These are phyloP conservation scores for Russula dissimulans DNA, from an alignment of 768 basidiomycete species.

Conservation along the genomic window DNA sequence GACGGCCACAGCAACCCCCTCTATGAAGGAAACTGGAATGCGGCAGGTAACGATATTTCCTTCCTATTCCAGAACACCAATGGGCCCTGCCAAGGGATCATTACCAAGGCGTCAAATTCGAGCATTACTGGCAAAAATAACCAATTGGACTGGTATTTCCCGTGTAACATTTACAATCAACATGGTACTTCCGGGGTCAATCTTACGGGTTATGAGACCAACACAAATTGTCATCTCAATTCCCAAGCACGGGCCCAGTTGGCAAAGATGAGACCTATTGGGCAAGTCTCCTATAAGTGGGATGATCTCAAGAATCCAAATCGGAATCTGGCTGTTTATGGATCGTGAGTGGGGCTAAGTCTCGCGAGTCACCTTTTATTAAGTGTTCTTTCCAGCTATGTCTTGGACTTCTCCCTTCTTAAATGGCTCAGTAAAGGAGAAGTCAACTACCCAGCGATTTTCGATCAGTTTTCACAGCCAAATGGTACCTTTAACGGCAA, in stretches of 20 bases:
- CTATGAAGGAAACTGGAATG: conserved; percentile 61
- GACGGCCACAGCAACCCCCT: conserved; percentile 80
- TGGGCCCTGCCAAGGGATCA: conserved; percentile 67
- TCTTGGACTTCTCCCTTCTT: conserved; percentile 84
- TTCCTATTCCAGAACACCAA: conserved; percentile 95
- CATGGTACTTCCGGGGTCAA: conserved; percentile 53
- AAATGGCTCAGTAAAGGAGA: conserved; percentile 75
- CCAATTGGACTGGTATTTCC: conserved; percentile 89
- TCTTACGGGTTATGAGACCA: conserved; percentile 52
- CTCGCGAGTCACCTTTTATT: conserved; percentile 5
- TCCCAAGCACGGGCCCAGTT: conserved; percentile 45
- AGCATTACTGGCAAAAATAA: conserved; percentile 57
- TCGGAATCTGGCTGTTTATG: conserved; percentile 88
- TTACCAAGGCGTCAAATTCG: conserved; percentile 62
- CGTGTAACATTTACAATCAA: conserved; percentile 87
- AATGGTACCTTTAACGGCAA: conserved; percentile 70
- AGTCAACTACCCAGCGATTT: conserved; percentile 75
- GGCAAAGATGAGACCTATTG: conserved; percentile 42
- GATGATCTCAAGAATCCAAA: conserved; percentile 57
- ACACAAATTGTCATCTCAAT: conserved; percentile 66
- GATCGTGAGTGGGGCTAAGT: conserved; percentile 54
- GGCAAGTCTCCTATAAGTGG: conserved; percentile 95
- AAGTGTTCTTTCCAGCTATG: conserved; percentile 39
- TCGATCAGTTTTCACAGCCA: conserved; percentile 62
- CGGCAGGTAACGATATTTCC: conserved; percentile 82